These are phyloP conservation scores for Fragaria ananassa DNA, from an alignment of 306 rosid genomes.

Conservation along the genomic window DNA sequence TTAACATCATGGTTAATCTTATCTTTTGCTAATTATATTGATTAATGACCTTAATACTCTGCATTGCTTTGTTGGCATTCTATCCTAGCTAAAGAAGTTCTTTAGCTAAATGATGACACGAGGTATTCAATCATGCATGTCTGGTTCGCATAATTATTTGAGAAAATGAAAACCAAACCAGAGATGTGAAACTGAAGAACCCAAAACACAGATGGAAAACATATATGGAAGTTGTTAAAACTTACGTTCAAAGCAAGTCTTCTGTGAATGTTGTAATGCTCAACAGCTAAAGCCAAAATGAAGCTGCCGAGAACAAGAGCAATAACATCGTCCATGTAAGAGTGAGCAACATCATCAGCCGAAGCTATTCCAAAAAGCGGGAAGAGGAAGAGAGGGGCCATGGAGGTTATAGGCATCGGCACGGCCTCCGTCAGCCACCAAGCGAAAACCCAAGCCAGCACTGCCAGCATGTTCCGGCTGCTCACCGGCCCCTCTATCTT, in stretches of 20 bases:
- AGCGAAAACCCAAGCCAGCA: conserved; percentile 67
- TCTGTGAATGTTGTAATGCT: conserved; percentile 76
- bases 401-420: conserved; percentile 82
- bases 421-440: conserved; percentile 95
- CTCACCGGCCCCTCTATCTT: conserved; percentile 41
- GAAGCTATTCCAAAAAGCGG: conserved; percentile 71
- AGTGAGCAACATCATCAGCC: conserved; percentile 66
- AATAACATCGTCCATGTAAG: conserved; percentile 81
- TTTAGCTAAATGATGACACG: not conserved
- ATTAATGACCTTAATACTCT: not conserved
- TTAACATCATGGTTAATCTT: not conserved
- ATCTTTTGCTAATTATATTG: not conserved
- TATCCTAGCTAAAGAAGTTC: not conserved
- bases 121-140: not conserved
- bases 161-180: no score
- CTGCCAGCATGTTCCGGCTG: conserved; percentile 67
- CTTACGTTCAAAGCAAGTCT: conserved; percentile 85
- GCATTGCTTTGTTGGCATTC: not conserved
- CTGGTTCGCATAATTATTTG: not conserved
- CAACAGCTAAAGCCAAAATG: conserved; percentile 83
- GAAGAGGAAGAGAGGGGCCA: conserved; percentile 75
- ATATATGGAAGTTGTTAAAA: not conserved
- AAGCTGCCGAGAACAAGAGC: conserved; percentile 81
- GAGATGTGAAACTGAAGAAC: not conserved
- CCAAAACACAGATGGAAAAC: not conserved